Evolutionary conservation across 1,284 basidiomycete genomes (phyloP), one percentile per base, ranked within the genome.

Genomic region (Afroboletus lepidellus): DNA sequence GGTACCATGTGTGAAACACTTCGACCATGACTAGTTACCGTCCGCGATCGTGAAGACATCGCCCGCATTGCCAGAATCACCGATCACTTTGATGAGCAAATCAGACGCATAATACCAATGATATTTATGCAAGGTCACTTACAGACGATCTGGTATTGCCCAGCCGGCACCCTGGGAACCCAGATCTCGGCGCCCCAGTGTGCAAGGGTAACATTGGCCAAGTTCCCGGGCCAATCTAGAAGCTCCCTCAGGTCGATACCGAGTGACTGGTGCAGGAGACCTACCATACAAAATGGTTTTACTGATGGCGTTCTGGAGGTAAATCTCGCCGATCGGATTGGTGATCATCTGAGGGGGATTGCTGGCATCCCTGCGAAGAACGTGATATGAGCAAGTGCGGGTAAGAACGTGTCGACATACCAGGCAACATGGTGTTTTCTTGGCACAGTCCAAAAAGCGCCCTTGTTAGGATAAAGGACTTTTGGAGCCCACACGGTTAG

Each of bases 401-500:
- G 25, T 23, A 12, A 38, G 32, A 21, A 39, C 11, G 25, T 11
- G 18, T 23, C 11, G 5, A 61, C 69, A 37, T 60, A 73, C 76
- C 73, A 77, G n/a, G 58, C 67, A 36, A 77, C 70, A 43, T 66
- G 60, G 25, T 70, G 59, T 2, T 45, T 23, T 1, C 61, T 48
- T 24, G 73, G 72, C 11, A 58, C 58, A 7, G 50, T 53, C 75
- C 75, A 77, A 29, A 69, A 57, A 8, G 65, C 67, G 5, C 51
- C 55, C 0, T 34, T 50, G 5, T 55, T 15, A 75, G 75, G 46
- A 65, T 62, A n/a, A 20, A 60, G 29, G 30, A 77, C 61, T 1
- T 57, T 61, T 8, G 75, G 76, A 1, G 56, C 61, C 46, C 63
- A 74, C n/a, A 74, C 74, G 37, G 75, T 72, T 30, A 72, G 58